A percentile compares a stretch with the other conserved stretches of the same genome.
Conservation (phyloP, 2,329 filamentous ascomycete species). For the Tympanopsis confertula region DNA sequence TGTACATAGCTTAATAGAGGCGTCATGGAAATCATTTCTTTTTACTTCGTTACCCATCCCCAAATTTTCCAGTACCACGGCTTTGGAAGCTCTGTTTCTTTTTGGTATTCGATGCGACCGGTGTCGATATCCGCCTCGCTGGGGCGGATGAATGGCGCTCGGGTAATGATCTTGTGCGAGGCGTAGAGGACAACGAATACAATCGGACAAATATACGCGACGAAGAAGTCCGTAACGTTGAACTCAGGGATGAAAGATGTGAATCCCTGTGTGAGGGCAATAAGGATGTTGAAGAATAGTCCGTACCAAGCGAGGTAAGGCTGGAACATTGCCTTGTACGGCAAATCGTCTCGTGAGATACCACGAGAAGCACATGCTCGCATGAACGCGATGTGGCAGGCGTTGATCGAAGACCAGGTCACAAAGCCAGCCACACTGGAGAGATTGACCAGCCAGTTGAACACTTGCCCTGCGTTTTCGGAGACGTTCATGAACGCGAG, state of each 20-base stretch:
- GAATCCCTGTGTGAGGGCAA: conserved; percentile 32
- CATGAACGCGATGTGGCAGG: conserved; percentile 16
- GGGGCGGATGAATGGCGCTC: background rate
- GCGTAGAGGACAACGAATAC: background rate
- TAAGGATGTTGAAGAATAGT: conserved; percentile 26
- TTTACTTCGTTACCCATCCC: background rate
- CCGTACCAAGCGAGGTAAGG: conserved; percentile 29
- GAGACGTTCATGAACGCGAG: conserved; percentile 35
- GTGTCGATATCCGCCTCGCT: background rate
- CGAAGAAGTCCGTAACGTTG: conserved; percentile 23
- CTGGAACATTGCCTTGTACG: conserved; percentile 14
- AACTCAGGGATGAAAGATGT: conserved; percentile 27
- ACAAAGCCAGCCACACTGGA: conserved; percentile 27
- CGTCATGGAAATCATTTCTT: background rate
- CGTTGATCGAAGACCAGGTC: conserved; percentile 17
- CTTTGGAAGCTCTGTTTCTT: background rate
- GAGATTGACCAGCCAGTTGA: conserved; percentile 43
- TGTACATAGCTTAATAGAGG: background rate
- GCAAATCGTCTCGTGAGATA: conserved; percentile 16
- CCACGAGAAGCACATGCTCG: conserved; percentile 25
- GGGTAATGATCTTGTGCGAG: background rate
- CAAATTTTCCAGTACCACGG: background rate
- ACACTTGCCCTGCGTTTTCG: conserved; percentile 29
- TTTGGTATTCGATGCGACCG: background rate
- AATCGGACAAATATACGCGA: conserved; percentile 18